Evolutionary conservation across 202 grass and related monocot species (phyloP).

Genomic region (Setaria viridis): DNA sequence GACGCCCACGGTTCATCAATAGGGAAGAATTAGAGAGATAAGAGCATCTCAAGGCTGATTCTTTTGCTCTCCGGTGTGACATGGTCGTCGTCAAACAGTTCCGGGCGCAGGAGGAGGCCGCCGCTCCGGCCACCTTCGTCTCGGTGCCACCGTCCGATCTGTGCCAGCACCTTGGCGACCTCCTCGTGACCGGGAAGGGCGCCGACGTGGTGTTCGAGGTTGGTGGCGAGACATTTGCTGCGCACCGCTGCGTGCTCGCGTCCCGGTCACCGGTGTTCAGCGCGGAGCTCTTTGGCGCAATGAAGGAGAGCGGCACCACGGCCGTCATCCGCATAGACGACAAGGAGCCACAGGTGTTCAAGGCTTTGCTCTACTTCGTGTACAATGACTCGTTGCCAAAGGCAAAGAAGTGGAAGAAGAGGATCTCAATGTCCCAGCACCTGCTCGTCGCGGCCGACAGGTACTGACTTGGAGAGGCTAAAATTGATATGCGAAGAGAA

Average conservation of each 20-base stretch:
- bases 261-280: constrained; percentile 6
- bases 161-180: background rate
- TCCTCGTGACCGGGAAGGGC: background rate
- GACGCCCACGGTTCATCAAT: background rate
- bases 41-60: background rate
- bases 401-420: background rate
- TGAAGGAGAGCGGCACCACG: background rate
- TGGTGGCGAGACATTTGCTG: background rate
- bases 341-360: background rate
- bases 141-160: background rate
- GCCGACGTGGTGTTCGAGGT: constrained; percentile 3
- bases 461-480: background rate
- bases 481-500: background rate
- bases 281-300: constrained; percentile 3
- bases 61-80: background rate
- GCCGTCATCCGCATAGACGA: background rate
- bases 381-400: background rate
- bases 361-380: constrained; percentile 11
- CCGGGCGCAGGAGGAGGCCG: background rate
- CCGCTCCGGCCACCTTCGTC: background rate
- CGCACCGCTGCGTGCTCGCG: background rate
- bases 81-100: background rate
- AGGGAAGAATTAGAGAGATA: background rate
- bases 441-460: background rate
- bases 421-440: constrained; percentile 1